Conservation (phyloP, 2,329 filamentous ascomycete genomes). For the Calonectria fujianensis region DNA sequence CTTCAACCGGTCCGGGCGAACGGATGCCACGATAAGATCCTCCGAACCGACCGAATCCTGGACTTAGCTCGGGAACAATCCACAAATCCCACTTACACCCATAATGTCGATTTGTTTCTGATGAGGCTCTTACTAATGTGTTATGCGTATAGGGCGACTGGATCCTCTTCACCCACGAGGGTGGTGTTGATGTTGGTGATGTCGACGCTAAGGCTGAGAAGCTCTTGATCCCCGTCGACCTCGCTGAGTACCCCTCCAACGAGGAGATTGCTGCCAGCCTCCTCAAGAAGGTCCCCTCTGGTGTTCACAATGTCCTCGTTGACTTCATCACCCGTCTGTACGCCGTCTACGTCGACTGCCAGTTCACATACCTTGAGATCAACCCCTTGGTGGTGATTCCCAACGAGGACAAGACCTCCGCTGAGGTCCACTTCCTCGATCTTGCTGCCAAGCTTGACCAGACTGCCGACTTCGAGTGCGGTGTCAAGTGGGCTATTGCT, state of each 20-base stretch:
- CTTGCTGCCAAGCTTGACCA: conserved; percentile 99
- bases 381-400: conserved; percentile 99
- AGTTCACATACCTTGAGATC: conserved; percentile 99
- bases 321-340: conserved; percentile 99
- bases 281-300: conserved; percentile 94
- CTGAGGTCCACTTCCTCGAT: conserved; percentile 98
- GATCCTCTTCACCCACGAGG: conserved; percentile 99
- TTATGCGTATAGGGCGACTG: conserved; percentile 86
- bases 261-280: conserved; percentile 90
- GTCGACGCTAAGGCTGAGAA: conserved; percentile 99
- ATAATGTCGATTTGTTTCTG: conserved; percentile 35
- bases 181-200: conserved; percentile 99
- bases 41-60: conserved; percentile 48
- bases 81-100: conserved; percentile 38
- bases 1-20: conserved; percentile 60
- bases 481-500: conserved; percentile 98
- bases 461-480: conserved; percentile 99
- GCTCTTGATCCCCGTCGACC: conserved; percentile 96
- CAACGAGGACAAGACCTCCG: conserved; percentile 92
- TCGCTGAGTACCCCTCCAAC: conserved; percentile 96
- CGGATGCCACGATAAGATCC: conserved; percentile 61
- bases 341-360: conserved; percentile 99
- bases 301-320: conserved; percentile 97
- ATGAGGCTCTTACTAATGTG: conserved; percentile 48
- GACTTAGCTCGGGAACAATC: conserved; percentile 42